Evolutionary conservation across 768 basidiomycete genomes (phyloP).

Genomic region (Agaricus subrufescens): DNA sequence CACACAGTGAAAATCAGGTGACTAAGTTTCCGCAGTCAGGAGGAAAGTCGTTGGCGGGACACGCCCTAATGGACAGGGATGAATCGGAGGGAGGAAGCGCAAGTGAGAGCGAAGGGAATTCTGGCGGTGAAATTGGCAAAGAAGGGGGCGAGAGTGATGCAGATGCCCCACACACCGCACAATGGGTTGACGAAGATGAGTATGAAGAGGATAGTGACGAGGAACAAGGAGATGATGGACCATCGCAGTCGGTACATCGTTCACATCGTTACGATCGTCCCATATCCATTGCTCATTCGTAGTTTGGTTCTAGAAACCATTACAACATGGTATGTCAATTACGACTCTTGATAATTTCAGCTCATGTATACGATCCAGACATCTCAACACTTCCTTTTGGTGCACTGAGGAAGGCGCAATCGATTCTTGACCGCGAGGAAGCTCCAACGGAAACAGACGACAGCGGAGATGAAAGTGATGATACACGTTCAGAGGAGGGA

Average conservation of each 20-base stretch:
- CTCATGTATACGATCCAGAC: conserved; percentile 31
- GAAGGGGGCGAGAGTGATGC: background rate
- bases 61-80: background rate
- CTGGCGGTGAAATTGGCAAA: conserved; percentile 6
- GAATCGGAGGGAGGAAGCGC: conserved; percentile 1
- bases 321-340: conserved; percentile 21
- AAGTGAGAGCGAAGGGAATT: background rate
- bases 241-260: conserved; percentile 24
- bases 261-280: background rate
- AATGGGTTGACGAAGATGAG: conserved; percentile 24
- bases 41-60: background rate
- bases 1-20: background rate
- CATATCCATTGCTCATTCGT: background rate
- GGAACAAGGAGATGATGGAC: conserved; percentile 20
- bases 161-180: conserved; percentile 18
- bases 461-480: conserved; percentile 18
- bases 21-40: background rate
- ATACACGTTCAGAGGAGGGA: background rate
- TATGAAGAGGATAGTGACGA: conserved; percentile 25
- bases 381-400: conserved; percentile 60
- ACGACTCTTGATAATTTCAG: background rate
- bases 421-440: conserved; percentile 39
- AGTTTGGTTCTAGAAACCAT: conserved; percentile 15
- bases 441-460: conserved; percentile 34
- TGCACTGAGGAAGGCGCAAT: conserved; percentile 60